Percentiles rank a stretch among this genome's conserved stretches.
phyloP scores from a whole-genome alignment of 331 rosid genomes.

The Stylosanthes scabra region DNA sequence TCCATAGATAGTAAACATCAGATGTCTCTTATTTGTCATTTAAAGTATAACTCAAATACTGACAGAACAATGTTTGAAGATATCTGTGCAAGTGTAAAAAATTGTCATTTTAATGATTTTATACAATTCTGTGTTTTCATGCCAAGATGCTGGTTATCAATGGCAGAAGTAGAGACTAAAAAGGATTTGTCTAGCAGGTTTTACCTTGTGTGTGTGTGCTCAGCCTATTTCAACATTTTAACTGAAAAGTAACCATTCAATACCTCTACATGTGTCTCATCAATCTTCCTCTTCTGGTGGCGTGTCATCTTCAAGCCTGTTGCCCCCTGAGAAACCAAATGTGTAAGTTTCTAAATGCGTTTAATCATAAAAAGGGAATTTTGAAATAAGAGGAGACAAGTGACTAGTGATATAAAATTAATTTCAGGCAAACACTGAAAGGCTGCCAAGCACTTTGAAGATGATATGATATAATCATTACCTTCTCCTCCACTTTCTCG shows the following conservation, averaged over 20 bases:
- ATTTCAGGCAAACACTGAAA: conserved; percentile 22
- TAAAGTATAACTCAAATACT: conserved; percentile 12
- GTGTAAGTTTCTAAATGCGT: conserved; percentile 26
- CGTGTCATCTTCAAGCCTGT: conserved; percentile 99
- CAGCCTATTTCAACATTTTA: not conserved
- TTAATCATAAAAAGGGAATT: not conserved
- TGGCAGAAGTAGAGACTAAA: conserved; percentile 20
- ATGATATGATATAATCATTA: conserved; percentile 30
- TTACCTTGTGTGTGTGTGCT: not conserved
- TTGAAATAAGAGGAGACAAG: not conserved
- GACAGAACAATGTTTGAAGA: conserved; percentile 18
- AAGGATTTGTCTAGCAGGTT: conserved; percentile 6
- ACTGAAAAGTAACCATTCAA: conserved; percentile 29
- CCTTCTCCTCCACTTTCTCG: conserved; percentile 99
- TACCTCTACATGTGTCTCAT: conserved; percentile 99
- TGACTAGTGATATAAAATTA: conserved; percentile 1
- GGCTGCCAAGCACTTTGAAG: not conserved
- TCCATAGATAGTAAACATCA: conserved; percentile 9
- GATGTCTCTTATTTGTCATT: not conserved
- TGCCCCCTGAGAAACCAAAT: conserved; percentile 62
- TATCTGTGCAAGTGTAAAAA: not conserved
- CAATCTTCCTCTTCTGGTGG: conserved; percentile 98
- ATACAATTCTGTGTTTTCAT: conserved; percentile 18
- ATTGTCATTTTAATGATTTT: not conserved
- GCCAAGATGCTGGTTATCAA: not conserved